phyloP scores from a whole-genome alignment of 257 asterid species.

The Solanum neorickii region DNA sequence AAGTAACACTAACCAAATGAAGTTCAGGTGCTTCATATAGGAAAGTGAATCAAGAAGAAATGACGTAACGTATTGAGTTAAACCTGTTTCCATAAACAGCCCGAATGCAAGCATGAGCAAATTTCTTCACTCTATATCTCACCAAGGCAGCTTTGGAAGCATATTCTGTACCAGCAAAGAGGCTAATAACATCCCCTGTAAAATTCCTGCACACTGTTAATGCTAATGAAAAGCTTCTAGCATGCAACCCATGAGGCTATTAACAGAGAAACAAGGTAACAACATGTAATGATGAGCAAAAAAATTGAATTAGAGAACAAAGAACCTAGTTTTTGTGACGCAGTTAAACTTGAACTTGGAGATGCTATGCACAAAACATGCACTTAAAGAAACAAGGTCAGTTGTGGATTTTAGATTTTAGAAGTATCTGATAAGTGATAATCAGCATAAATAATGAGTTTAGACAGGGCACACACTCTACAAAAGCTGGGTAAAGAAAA shows the following conservation, averaged over 20 bases:
- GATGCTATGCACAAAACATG: neutral
- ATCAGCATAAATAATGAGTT: neutral
- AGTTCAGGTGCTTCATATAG: neutral
- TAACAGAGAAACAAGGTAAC: neutral
- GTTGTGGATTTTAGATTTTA: neutral
- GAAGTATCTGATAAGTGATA: neutral
- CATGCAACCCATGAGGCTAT: neutral
- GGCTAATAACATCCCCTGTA: slow-evolving; percentile 45
- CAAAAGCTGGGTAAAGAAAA: neutral
- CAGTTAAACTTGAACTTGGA: neutral
- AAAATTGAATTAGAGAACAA: neutral
- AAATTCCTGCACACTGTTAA: neutral
- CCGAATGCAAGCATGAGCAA: slow-evolving; percentile 54
- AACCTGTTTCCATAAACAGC: slow-evolving; percentile 80
- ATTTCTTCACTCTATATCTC: slow-evolving; percentile 65
- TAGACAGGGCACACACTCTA: neutral
- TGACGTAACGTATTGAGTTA: neutral
- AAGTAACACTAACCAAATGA: neutral
- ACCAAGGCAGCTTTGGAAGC: slow-evolving; percentile 47
- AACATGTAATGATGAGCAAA: neutral
- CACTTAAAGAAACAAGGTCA: neutral
- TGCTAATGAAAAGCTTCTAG: neutral
- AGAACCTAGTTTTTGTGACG: neutral
- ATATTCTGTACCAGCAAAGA: slow-evolving; percentile 55
- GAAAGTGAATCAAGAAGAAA: neutral